A percentile compares a stretch with the other conserved stretches of the same genome.
phyloP scores from a whole-genome alignment of 305 asterid genomes.

The Plantago coronopus region DNA sequence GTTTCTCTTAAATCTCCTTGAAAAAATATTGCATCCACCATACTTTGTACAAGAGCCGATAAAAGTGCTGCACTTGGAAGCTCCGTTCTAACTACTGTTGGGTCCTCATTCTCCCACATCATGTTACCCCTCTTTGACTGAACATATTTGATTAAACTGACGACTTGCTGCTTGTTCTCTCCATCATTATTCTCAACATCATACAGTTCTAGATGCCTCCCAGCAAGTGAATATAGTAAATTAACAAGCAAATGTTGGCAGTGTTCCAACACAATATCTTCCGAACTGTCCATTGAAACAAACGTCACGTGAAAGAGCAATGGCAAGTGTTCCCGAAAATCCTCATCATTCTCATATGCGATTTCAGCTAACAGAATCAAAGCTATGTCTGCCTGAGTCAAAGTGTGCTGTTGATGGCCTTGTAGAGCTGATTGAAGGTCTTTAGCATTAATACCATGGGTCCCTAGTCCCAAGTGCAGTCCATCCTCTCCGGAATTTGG shows the following conservation, averaged over 20 bases:
- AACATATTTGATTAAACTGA: slow-evolving; percentile 90
- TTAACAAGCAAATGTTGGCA: slow-evolving; percentile 99
- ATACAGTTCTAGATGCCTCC: slow-evolving; percentile 91
- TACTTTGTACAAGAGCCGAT: slow-evolving; percentile 97
- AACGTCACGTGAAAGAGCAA: slow-evolving; percentile 95
- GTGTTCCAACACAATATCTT: slow-evolving; percentile 97
- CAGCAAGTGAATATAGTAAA: slow-evolving; percentile 93
- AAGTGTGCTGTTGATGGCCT: slow-evolving; percentile 96
- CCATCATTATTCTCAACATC: slow-evolving; percentile 96
- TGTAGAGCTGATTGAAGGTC: slow-evolving; percentile 97
- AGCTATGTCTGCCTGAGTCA: slow-evolving; percentile 96
- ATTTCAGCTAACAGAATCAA: slow-evolving; percentile 91
- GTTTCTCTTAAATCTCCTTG: slow-evolving; percentile 99
- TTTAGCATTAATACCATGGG: slow-evolving; percentile 83
- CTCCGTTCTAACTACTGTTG: slow-evolving; percentile 74
- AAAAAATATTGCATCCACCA: slow-evolving; percentile 98
- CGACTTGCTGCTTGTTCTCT: slow-evolving; percentile 97
- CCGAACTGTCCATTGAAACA: slow-evolving; percentile 99
- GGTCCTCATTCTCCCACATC: slow-evolving; percentile 99
- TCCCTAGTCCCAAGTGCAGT: slow-evolving; percentile 59
- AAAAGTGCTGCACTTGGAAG: slow-evolving; percentile 97
- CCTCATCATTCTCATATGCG: slow-evolving; percentile 98
- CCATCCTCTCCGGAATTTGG: slow-evolving; percentile 97
- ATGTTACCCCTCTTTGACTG: slow-evolving; percentile 96
- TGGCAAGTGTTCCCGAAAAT: slow-evolving; percentile 96